Conservation (phyloP, 2,329 filamentous ascomycete species). For the Trichoderma oligosporum region DNA sequence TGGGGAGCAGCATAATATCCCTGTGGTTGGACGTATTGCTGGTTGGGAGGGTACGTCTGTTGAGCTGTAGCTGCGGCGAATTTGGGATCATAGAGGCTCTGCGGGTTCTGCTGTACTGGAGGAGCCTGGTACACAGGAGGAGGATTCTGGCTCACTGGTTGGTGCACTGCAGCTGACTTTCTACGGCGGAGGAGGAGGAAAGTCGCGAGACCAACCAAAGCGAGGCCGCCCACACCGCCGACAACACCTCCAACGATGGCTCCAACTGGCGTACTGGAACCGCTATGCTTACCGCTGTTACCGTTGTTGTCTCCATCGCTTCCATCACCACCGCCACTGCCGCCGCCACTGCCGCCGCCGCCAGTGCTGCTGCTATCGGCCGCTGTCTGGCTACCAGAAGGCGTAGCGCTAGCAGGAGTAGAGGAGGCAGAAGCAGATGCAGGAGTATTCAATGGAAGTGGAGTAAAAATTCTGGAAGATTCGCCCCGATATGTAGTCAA, state of each 20-base stretch:
- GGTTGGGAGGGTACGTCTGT: constrained; percentile 24
- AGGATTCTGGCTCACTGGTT: constrained; percentile 18
- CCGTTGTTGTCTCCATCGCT: constrained; percentile 4
- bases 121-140: constrained; percentile 23
- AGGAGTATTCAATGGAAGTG: constrained; percentile 12
- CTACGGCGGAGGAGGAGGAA: constrained; percentile 34
- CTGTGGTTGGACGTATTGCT: constrained; percentile 24
- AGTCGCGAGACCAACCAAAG: constrained; percentile 28
- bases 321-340: not conserved
- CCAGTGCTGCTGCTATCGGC: not conserved
- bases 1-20: constrained; percentile 11
- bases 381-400: not conserved
- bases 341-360: constrained; percentile 8
- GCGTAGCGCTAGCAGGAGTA: not conserved
- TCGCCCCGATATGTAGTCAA: constrained; percentile 42
- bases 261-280: constrained; percentile 28
- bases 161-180: constrained; percentile 23
- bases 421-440: not conserved
- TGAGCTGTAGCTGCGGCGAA: constrained; percentile 19
- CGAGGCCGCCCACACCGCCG: constrained; percentile 36
- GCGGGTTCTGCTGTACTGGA: constrained; percentile 19
- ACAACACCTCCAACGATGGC: constrained; percentile 39
- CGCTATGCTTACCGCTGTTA: constrained; percentile 12
- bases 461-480: constrained; percentile 29
- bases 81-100: constrained; percentile 30